Evolutionary conservation across 495 filamentous ascomycete genomes (phyloP).

Genomic region (Ramalina intermedia): DNA sequence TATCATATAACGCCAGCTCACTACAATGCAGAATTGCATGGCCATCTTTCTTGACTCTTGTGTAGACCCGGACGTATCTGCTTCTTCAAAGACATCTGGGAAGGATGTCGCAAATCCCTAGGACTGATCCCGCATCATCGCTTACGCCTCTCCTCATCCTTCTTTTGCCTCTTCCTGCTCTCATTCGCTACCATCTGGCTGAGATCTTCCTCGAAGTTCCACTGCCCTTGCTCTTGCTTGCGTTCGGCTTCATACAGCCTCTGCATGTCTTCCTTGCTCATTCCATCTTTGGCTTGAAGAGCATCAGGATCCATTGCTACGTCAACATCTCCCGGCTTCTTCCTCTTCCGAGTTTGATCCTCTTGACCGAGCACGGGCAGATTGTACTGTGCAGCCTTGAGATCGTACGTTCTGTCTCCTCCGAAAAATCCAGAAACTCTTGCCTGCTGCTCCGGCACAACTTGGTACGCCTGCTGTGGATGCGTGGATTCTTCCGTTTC

Average conservation of each 20-base stretch:
- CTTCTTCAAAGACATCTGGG: too few species aligned
- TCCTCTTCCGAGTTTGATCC: conserved; percentile 69
- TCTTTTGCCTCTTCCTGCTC: conserved; percentile 73
- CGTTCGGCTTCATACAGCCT: conserved; percentile 64
- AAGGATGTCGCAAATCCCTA: too few species aligned
- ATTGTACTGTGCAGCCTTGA: conserved; percentile 38
- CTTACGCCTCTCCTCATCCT: conserved; percentile 61
- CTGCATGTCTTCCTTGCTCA: conserved; percentile 52
- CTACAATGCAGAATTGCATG: too few species aligned
- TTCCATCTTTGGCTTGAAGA: conserved; percentile 52
- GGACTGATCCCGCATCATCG: conserved; percentile 18
- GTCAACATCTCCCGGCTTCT: conserved; percentile 91
- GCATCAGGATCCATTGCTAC: conserved; percentile 76
- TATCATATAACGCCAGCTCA: too few species aligned
- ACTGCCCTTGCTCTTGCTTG: conserved; percentile 57
- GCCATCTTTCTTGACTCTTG: too few species aligned
- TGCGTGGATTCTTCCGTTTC: conserved; percentile 73
- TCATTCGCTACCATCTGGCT: conserved; percentile 95
- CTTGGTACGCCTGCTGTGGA: conserved; percentile 68
- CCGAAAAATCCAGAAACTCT: conserved; percentile 88
- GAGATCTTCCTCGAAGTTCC: conserved; percentile 83
- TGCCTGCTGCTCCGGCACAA: conserved; percentile 75
- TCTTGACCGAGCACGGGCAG: conserved; percentile 67
- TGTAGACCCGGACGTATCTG: too few species aligned
- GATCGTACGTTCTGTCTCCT: conserved; percentile 81